A percentile compares a stretch with the other conserved stretches of the same genome.
Conservation (phyloP, 2,329 filamentous ascomycete species). For the Aspergillus ruber region DNA sequence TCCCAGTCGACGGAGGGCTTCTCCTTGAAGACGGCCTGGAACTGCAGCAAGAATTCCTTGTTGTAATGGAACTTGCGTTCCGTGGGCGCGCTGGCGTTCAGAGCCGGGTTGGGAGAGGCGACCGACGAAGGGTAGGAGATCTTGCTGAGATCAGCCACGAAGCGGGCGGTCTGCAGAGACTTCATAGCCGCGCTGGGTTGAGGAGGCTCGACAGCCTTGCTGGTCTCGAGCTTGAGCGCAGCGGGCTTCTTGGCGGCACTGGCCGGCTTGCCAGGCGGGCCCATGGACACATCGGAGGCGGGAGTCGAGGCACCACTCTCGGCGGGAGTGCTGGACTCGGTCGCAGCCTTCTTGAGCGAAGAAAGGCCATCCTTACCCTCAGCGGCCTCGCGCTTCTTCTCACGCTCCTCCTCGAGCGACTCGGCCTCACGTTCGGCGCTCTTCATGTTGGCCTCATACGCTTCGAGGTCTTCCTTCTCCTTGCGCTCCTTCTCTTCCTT, state of each 20-base stretch:
- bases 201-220: conserved; percentile 78
- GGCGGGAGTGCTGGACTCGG: conserved; percentile 34
- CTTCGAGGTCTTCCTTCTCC: conserved; percentile 40
- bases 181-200: conserved; percentile 93
- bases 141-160: conserved; percentile 71
- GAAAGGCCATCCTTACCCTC: conserved; percentile 35
- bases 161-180: conserved; percentile 83
- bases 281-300: conserved; percentile 40
- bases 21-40: conserved; percentile 92
- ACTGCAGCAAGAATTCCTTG: conserved; percentile 89
- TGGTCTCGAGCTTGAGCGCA: conserved; percentile 81
- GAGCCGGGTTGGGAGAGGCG: conserved; percentile 80
- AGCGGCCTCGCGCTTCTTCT: conserved; percentile 34
- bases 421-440: conserved; percentile 44
- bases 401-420: conserved; percentile 38
- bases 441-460: conserved; percentile 44
- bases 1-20: conserved; percentile 94
- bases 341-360: conserved; percentile 38
- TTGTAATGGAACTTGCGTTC: conserved; percentile 90
- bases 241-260: conserved; percentile 71
- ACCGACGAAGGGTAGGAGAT: conserved; percentile 78
- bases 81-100: conserved; percentile 67
- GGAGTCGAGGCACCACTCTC: conserved; percentile 43
- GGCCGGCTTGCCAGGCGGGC: conserved; percentile 48
- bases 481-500: conserved; percentile 49